Base-by-base conservation (phyloP, 2,329 filamentous ascomycete species). In the Dactylella cylindrospora region DNA sequence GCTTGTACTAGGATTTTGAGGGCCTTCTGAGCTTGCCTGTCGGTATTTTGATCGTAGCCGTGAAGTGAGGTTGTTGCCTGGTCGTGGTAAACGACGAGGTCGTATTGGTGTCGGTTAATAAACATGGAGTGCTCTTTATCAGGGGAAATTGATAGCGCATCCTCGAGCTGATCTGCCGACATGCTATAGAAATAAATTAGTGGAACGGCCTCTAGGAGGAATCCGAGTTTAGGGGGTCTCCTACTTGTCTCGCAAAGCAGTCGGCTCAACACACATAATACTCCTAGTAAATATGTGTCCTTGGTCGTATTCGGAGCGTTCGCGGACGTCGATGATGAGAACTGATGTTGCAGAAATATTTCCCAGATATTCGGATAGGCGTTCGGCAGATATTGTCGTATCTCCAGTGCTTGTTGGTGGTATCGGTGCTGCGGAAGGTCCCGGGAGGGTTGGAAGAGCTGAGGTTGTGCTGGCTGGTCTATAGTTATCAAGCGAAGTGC, bases 21-120 rank as follows among this genome's bases (percentile, higher is more conserved):
- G n/a, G 83, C 80, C 17, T 77, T 70, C 69, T 75, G 72, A 73
- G 79, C 70, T 72, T 73, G 67, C 72, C 67, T 46, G 72, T 72
- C 67, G 71, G 49, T 66, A 71, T 64, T 68, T 66, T 46, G 69
- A 72, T 15, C 64, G 43, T 67, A 13, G 39, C 67, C 23, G 8
- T 65, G 66, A 12, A 54, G 66, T 12, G 45, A 80, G 74, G 71
- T 79, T 64, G 81, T 84, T 10, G 71, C 73, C 66, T 91, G 80
- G 71, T 98, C 90, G 71, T 97, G 95, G 69, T 94, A 93, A 0
- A 98, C 87, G 8, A 98, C 80, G 33, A 96, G 74, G 67, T 97
- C 90, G 68, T 86, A 95, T 52, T 85, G 79, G 65, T 90, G 80
- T 49, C 85, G 80, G 52, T 82, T 76, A 33, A 82, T 83, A 68